A percentile compares a stretch with the other conserved stretches of the same genome.
Conservation (phyloP, 306 rosid species). For the Cucumis cinereus region DNA sequence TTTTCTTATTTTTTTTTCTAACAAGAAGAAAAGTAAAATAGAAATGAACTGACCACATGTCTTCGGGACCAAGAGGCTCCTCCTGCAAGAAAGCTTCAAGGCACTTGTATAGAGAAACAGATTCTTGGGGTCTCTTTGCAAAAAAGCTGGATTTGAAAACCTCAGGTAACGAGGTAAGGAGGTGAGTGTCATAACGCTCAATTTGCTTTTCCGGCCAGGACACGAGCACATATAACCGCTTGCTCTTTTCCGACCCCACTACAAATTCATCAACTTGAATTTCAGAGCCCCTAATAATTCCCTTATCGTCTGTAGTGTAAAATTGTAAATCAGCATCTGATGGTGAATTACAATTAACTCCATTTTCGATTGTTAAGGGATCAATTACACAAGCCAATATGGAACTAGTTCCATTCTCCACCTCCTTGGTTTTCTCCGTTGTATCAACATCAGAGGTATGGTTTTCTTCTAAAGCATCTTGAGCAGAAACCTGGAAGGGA, state of each 20-base stretch:
- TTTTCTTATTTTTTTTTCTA: background rate
- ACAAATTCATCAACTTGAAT: slow-evolving; percentile 45
- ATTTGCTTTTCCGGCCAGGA: slow-evolving; percentile 67
- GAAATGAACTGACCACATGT: slow-evolving; percentile 81
- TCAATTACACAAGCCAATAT: slow-evolving; percentile 19
- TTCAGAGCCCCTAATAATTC: slow-evolving; percentile 37
- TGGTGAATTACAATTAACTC: slow-evolving; percentile 20
- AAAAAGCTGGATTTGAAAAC: slow-evolving; percentile 67
- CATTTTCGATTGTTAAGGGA: slow-evolving; percentile 16
- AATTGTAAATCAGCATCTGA: slow-evolving; percentile 47
- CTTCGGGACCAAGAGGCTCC: slow-evolving; percentile 99
- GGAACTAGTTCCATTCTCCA: slow-evolving; percentile 22
- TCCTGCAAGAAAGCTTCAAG: slow-evolving; percentile 94
- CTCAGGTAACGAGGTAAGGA: slow-evolving; percentile 65
- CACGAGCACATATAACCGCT: slow-evolving; percentile 49
- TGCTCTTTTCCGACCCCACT: slow-evolving; percentile 27
- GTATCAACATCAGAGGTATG: slow-evolving; percentile 17
- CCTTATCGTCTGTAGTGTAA: slow-evolving; percentile 69
- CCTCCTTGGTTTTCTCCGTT: slow-evolving; percentile 31
- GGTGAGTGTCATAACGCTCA: slow-evolving; percentile 41
- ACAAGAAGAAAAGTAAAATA: background rate
- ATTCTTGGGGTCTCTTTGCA: slow-evolving; percentile 64
- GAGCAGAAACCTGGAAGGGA: slow-evolving; percentile 42
- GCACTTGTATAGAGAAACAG: slow-evolving; percentile 82
- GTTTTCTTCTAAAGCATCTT: slow-evolving; percentile 26